Percentiles rank a stretch among this genome's conserved stretches.
Conservation (phyloP, 805 yeast genomes). For the Cyberlindnera euphorbiiphila region DNA sequence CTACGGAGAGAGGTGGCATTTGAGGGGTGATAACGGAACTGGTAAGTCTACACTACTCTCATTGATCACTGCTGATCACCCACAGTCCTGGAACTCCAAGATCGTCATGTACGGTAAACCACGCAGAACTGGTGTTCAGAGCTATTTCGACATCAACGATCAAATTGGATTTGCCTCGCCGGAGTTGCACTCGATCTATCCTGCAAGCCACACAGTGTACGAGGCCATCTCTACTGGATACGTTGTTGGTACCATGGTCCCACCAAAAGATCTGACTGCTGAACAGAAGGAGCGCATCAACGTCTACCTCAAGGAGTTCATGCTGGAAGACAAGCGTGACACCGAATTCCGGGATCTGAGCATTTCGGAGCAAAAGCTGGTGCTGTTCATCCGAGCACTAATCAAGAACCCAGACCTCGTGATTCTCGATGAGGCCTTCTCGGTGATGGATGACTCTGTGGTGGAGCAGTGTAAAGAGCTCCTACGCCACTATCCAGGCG, state of each 20-base stretch:
- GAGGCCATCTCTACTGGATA: constrained; percentile 72
- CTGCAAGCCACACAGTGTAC: constrained; percentile 46
- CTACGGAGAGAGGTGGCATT: constrained; percentile 81
- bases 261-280: constrained; percentile 38
- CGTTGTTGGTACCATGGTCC: constrained; percentile 59
- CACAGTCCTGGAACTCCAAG: constrained; percentile 85
- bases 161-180: constrained; percentile 88
- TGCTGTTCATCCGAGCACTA: constrained; percentile 71
- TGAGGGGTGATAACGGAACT: constrained; percentile 85
- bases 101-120: constrained; percentile 61
- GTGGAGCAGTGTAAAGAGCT: constrained; percentile 52
- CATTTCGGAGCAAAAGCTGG: constrained; percentile 74
- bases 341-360: constrained; percentile 48
- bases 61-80: constrained; percentile 89
- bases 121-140: constrained; percentile 69
- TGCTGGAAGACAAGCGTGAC: constrained; percentile 36
- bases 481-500: constrained; percentile 54
- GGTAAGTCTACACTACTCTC: constrained; percentile 90
- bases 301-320: constrained; percentile 44
- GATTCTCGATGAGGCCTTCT: constrained; percentile 88
- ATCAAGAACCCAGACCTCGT: constrained; percentile 74
- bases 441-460: constrained; percentile 75
- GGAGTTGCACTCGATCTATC: constrained; percentile 86
- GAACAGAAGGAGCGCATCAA: constrained; percentile 39
- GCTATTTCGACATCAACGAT: constrained; percentile 74